Evolutionary conservation across 345 rosid species (phyloP).

Genomic region (Clarkia xantiana): DNA sequence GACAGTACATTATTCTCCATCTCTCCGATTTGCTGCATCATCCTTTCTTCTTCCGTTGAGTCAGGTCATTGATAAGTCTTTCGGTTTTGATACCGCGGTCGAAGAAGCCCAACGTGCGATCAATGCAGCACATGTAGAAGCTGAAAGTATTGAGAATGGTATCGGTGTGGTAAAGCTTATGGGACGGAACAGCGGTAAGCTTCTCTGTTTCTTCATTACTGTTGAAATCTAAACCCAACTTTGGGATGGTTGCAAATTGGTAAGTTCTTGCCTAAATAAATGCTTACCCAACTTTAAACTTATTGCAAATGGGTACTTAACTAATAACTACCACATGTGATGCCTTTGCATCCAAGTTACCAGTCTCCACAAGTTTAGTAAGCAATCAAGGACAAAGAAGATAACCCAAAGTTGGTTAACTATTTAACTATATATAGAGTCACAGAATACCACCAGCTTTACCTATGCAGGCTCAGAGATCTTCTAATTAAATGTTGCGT

Average conservation of each 20-base stretch:
- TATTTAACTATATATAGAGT: too few relatives aligned
- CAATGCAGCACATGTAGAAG: constrained; percentile 86
- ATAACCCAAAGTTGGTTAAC: too few relatives aligned
- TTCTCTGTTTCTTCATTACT: constrained; percentile 2
- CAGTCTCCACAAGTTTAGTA: too few relatives aligned
- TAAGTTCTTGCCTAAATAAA: too few relatives aligned
- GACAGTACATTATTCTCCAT: background rate
- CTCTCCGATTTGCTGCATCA: background rate
- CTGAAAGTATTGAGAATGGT: constrained; percentile 59
- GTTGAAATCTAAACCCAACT: background rate
- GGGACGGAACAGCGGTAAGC: constrained; percentile 79
- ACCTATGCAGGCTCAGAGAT: too few relatives aligned
- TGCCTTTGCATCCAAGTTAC: background rate
- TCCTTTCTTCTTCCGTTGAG: constrained; percentile 7
- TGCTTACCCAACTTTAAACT: too few relatives aligned
- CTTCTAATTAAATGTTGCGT: too few relatives aligned
- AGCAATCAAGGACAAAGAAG: too few relatives aligned
- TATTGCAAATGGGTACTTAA: too few relatives aligned
- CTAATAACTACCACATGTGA: too few relatives aligned
- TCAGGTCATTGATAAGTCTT: constrained; percentile 87
- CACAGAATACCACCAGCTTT: too few relatives aligned
- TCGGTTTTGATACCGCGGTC: constrained; percentile 88
- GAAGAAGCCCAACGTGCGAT: constrained; percentile 97
- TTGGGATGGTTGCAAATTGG: background rate
- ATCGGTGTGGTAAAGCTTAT: constrained; percentile 85